Base-by-base conservation (phyloP, 345 rosid species). In the sweet orange (Citrus sinensis) region DNA sequence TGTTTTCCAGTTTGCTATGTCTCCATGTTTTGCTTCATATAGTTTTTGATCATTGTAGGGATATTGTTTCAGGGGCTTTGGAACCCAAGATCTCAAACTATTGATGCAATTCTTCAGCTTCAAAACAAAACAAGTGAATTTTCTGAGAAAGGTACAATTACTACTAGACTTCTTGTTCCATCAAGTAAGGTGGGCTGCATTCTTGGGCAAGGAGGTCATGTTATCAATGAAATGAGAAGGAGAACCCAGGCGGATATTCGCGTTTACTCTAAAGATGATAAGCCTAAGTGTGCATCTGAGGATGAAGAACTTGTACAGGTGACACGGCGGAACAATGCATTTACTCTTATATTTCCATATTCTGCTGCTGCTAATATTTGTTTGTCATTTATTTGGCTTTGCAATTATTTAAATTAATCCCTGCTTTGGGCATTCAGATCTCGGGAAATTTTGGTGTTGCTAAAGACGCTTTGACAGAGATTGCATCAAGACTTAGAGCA, bases 221-320 rank as follows among this genome's bases (percentile, higher is more conserved):
- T 89, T 79, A 88, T 91, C 73, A 89, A 85, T 79, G 91, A 91
- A 81, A 91, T 91, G 89, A 87, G 91, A 37, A 87, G 88, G 83
- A 86, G 89, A 81, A 87, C 89, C 46, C 85, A 71, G 55, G 94
- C 91, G 54, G 90, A 90, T 39, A 90, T 87, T 71, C 86, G 90
- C 74, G 88, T 89, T 70, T 83, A 76, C 75, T 82, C 89, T 14
- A 89, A 86, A 83, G 89, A 90, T 79, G 92, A 86, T 34, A 85
- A 82, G 61, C 92, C 88, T 27, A 86, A 87, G 79, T 80, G 85
- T 84, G 92, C 91, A 46, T 78, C 84, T 27, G 89, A 85, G 34
- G 92, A 87, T 60, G 94, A 90, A 71, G 91, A 89, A 82, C 86
- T 90, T 80, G 89, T 89, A 70, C 91, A 89, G 88, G 92, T 87